Evolutionary conservation across 2,329 filamentous ascomycete species (phyloP).

Genomic region (Esteya vermicola): DNA sequence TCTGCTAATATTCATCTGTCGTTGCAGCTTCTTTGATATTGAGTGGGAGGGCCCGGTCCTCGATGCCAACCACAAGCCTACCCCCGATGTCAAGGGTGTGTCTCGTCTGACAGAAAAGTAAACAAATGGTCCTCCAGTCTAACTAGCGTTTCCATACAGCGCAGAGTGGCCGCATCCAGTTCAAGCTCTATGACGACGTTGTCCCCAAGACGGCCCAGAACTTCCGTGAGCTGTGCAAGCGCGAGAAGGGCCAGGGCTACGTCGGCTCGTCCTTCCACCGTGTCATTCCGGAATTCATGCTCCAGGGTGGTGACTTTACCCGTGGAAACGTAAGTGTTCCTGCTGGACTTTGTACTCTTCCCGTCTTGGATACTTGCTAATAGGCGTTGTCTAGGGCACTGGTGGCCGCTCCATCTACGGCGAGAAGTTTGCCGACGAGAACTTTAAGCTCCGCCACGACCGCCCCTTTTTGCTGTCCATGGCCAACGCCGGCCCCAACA

Average conservation of each 20-base stretch:
- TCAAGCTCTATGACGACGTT: slow-evolving; percentile 64
- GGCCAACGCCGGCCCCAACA: slow-evolving; percentile 93
- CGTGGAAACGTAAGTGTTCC: slow-evolving; percentile 61
- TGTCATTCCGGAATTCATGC: slow-evolving; percentile 87
- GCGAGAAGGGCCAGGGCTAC: slow-evolving; percentile 73
- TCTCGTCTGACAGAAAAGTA: slow-evolving; percentile 2
- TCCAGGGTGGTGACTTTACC: slow-evolving; percentile 93
- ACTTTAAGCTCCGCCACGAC: slow-evolving; percentile 66
- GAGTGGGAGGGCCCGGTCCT: slow-evolving; percentile 60
- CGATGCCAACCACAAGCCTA: slow-evolving; percentile 42
- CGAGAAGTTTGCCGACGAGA: slow-evolving; percentile 89
- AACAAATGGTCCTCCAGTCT: neutral
- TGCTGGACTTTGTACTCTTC: neutral
- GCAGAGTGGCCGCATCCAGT: slow-evolving; percentile 69
- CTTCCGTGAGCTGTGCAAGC: slow-evolving; percentile 74
- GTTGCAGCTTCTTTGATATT: slow-evolving; percentile 53
- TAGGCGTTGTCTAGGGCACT: slow-evolving; percentile 53
- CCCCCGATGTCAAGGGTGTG: slow-evolving; percentile 46
- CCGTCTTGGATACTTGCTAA: neutral
- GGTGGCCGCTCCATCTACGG: slow-evolving; percentile 92
- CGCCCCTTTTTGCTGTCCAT: slow-evolving; percentile 74
- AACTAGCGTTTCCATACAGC: slow-evolving; percentile 26
- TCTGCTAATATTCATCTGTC: slow-evolving; percentile 1
- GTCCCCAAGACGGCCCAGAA: slow-evolving; percentile 82
- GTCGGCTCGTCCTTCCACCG: slow-evolving; percentile 77